phyloP scores from a whole-genome alignment of 257 asterid species.

The Capsicum rhomboideum region DNA sequence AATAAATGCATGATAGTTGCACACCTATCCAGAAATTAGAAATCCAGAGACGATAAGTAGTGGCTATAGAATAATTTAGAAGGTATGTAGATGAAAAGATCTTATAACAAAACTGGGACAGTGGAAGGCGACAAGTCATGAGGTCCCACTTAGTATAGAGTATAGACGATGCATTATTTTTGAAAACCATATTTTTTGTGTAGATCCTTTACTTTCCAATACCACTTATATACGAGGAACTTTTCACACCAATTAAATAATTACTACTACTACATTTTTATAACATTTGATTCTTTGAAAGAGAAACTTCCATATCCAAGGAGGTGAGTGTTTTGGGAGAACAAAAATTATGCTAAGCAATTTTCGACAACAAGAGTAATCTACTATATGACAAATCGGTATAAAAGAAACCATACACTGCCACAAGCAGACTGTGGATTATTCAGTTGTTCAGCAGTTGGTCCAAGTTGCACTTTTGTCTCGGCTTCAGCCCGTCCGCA shows the following conservation, averaged over 20 bases:
- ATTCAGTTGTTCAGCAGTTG: slow-evolving; percentile 57
- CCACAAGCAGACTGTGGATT: slow-evolving; percentile 98
- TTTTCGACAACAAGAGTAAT: background rate
- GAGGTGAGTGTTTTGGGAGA: background rate
- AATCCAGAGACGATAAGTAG: background rate
- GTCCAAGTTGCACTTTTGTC: slow-evolving; percentile 79
- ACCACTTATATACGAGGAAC: background rate
- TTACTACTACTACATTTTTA: too few relatives aligned
- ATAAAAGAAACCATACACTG: slow-evolving; percentile 40
- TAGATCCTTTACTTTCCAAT: background rate
- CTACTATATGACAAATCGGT: background rate
- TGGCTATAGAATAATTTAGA: background rate
- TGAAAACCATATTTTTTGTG: background rate
- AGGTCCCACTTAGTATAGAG: background rate
- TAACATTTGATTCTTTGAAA: background rate
- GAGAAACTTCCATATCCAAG: background rate
- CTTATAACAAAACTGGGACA: background rate
- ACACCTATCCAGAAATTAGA: background rate
- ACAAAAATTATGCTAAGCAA: background rate
- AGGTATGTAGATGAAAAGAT: background rate
- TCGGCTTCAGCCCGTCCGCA: slow-evolving; percentile 96
- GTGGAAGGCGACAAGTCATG: background rate
- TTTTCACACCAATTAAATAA: background rate
- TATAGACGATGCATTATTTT: too few relatives aligned
- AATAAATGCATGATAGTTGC: background rate